These are phyloP conservation scores for Sclerospora graminicola DNA, from an alignment of 352 stramenopile species.

Conservation along the genomic window DNA sequence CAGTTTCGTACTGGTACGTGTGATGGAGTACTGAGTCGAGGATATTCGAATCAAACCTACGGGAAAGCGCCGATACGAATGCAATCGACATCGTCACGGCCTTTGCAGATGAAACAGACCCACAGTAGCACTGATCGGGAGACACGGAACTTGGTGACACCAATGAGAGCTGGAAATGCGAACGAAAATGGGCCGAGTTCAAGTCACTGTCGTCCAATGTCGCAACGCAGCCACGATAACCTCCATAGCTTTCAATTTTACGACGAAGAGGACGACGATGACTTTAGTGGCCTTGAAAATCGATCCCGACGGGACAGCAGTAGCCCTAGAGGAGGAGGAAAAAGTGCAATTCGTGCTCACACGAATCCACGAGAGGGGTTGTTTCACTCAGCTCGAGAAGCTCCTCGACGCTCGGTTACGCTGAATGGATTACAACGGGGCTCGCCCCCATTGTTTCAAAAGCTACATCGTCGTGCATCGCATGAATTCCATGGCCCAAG, in stretches of 20 bases:
- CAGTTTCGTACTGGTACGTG: conserved; percentile 5
- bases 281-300: conserved; percentile 5
- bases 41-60: conserved; percentile 7
- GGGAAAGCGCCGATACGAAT: conserved; percentile 1
- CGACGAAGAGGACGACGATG: conserved; percentile 16
- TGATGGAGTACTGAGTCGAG: neutral
- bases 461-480: conserved; percentile 18
- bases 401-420: conserved; percentile 5
- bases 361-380: conserved; percentile 4
- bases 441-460: conserved; percentile 15
- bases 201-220: conserved; percentile 37
- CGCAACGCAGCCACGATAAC: conserved; percentile 44
- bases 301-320: conserved; percentile 14
- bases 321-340: conserved; percentile 10
- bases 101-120: conserved; percentile 9
- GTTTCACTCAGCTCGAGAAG: conserved; percentile 16
- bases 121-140: conserved; percentile 8
- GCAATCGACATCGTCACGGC: conserved; percentile 11
- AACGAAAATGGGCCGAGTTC: too few species aligned
- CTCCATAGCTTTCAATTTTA: conserved; percentile 14
- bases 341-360: neutral
- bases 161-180: too few species aligned
- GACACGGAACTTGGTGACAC: too few species aligned
- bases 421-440: conserved; percentile 10
- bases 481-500: conserved; percentile 14